Evolutionary conservation across 352 stramenopile species (phyloP), one percentile per base, ranked within the genome.

Genomic region (Phytophthora sansomeana): DNA sequence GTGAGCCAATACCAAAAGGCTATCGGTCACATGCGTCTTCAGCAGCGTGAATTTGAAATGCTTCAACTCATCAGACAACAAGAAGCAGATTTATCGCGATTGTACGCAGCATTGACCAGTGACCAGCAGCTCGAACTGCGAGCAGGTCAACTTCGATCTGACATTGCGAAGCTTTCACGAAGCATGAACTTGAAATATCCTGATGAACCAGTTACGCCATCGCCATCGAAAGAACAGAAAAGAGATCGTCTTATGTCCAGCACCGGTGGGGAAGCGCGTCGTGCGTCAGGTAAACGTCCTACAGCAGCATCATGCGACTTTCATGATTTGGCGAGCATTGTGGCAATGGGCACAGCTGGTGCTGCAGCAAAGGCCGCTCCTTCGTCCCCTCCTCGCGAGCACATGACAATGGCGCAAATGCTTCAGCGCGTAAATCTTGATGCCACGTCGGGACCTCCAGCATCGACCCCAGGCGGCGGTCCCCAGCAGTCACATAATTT

Each of bases 31-130:
- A 96, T 96, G 87, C 82, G 87, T 1, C 55, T 96, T 35, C 87
- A 96, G 58, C 87, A 96, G 67, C 87, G 87, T 29, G 87, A 96
- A 53, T 91, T 90, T 19, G 87, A 96, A 38, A 93, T 96, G 83
- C 71, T 93, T 17, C 71, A 84, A 58, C 56, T 96, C 17, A 93
- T 96, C 62, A 82, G 86, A 6, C 84, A 93, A 58, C 87, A 96
- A 60, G 87, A 96, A 57, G 76, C 80, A 0, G 76, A 96, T 56
- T 68, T 96, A 4, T 91, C 84, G 13, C 74, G 80, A 30, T 55
- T 93, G 10, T 87, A 89, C 32, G 80, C 81, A 4, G 67, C 88
- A 9, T 41, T 95, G 17, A 81, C 67, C 1, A 76, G 67, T 7
- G 80, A 93, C 1, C 87, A 95, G 47, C 75, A 83, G 16, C 59